Evolutionary conservation across 345 rosid genomes (phyloP), one percentile per base, ranked within the genome.

Genomic region (Cardiospermum halicacabum): DNA sequence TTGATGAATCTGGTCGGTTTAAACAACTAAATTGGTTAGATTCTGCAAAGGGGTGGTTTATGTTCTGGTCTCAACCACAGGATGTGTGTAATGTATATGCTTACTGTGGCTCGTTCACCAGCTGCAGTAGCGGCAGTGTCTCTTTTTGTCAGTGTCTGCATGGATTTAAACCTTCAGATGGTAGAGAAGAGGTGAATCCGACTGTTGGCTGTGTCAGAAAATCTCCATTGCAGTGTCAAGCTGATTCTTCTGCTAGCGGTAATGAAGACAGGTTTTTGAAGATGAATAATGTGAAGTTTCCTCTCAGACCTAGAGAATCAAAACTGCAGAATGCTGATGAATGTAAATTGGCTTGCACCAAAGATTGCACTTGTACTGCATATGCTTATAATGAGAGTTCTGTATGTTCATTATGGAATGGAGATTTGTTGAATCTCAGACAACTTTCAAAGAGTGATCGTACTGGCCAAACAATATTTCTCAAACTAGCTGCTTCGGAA

Each of bases 181-280:
- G 71, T 1, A 73, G 75, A 80, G 61, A 12, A 25, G 5, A 50
- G 3, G 0, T 66, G 1, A 75, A 74, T 62, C 64, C 65, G 21
- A 61, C 78, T 31, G 59, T 12, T 15, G 85, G 82, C 3, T 81
- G 85, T 9, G 53, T 2, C 1, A 73, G 85, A 68, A 78, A 12
- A 64, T 63, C 16, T 7, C 36, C 32, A 0, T 51, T 78, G 70
- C 57, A 68, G 0, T 81, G 85, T 57, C 7, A 3, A 0, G 5
- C 43, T 18, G 32, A 26, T 11, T n/a, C 42, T n/a, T 61, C 39
- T 19, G 42, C 40, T 40, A 25, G 26, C 15, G 50, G 28, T 5
- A 42, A 24, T n/a, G 30, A 62, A 24, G 85, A 78, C 0, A 42
- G 60, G 2, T 81, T 81, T 60, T 24, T 71, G 66, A 47, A 1